Evolutionary conservation across 441 rosid genomes (phyloP).

Genomic region (Viola pubescens): DNA sequence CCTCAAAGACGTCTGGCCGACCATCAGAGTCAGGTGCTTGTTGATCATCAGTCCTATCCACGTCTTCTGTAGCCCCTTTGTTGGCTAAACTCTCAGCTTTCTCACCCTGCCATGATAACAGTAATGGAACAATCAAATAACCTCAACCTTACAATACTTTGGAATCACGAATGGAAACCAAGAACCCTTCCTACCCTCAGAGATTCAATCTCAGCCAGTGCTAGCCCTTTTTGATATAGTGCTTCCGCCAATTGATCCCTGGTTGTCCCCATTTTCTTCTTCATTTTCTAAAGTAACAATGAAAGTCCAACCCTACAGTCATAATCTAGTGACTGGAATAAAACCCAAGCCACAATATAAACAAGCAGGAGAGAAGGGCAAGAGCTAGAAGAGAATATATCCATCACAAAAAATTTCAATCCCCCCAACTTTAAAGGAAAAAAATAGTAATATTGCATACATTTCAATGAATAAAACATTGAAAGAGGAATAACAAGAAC

Average conservation of each 20-base stretch:
- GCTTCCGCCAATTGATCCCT: constrained; percentile 86
- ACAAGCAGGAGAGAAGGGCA: too few species aligned
- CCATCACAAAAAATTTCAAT: too few species aligned
- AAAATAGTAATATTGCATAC: too few species aligned
- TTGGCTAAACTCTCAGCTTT: constrained; percentile 27
- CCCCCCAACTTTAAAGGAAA: too few species aligned
- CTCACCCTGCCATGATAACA: constrained; percentile 32
- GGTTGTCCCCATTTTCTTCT: constrained; percentile 77
- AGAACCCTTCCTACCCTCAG: constrained; percentile 37
- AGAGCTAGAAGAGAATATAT: too few species aligned
- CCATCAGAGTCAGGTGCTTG: constrained; percentile 28
- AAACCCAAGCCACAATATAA: too few species aligned
- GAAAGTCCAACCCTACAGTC: constrained; percentile 2
- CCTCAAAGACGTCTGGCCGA: constrained; percentile 57
- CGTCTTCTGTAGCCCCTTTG: constrained; percentile 26
- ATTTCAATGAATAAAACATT: too few species aligned
- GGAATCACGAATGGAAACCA: neutral
- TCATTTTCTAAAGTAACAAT: constrained; percentile 35
- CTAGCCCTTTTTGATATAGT: neutral
- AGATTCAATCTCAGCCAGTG: constrained; percentile 49
- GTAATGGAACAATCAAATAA: neutral
- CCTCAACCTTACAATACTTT: neutral
- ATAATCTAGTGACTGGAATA: too few species aligned
- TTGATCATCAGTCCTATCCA: constrained; percentile 16
- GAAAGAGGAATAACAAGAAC: too few species aligned